Percentiles rank a stretch among this genome's conserved stretches.
Evolutionary conservation across 768 basidiomycete genomes (phyloP).

Genomic region (Boletellus sp.): DNA sequence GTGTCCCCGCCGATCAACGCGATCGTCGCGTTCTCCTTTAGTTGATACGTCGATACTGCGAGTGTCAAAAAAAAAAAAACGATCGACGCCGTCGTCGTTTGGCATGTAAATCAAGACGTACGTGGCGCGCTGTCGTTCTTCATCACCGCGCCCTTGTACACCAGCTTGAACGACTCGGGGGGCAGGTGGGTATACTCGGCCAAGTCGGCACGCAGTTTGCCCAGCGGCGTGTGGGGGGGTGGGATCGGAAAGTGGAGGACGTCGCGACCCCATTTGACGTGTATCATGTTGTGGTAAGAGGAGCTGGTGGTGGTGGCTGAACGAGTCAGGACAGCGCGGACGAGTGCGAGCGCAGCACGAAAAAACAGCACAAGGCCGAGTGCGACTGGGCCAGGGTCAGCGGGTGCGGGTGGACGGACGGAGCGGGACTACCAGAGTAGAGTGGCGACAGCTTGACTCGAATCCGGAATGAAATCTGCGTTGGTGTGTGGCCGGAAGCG

Average conservation of each 20-base stretch:
- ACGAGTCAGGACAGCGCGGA: constrained; percentile 9
- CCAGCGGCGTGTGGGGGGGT: constrained; percentile 53
- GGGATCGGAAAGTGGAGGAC: constrained; percentile 54
- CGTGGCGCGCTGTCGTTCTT: constrained; percentile 71
- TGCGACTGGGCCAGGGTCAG: constrained; percentile 18
- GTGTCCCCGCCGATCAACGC: constrained; percentile 57
- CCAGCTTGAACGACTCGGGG: constrained; percentile 70
- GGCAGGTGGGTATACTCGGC: constrained; percentile 76
- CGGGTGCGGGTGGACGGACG: no score
- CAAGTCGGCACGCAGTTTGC: constrained; percentile 54
- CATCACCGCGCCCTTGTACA: constrained; percentile 89
- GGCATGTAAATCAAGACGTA: no score
- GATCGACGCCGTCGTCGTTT: no score
- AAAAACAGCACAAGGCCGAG: constrained; percentile 35
- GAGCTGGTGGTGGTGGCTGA: constrained; percentile 4
- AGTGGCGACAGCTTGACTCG: constrained; percentile 29
- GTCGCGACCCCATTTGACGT: constrained; percentile 51
- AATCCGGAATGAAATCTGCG: background rate
- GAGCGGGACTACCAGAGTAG: constrained; percentile 19
- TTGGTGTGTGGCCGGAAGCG: constrained; percentile 12
- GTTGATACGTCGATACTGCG: constrained; percentile 69
- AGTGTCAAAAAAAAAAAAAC: background rate
- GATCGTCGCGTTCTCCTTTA: constrained; percentile 66
- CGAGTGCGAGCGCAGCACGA: constrained; percentile 23
- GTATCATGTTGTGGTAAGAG: constrained; percentile 33